Conservation (phyloP, 768 basidiomycete genomes). For the Gloeopeniophorella convolvens region DNA sequence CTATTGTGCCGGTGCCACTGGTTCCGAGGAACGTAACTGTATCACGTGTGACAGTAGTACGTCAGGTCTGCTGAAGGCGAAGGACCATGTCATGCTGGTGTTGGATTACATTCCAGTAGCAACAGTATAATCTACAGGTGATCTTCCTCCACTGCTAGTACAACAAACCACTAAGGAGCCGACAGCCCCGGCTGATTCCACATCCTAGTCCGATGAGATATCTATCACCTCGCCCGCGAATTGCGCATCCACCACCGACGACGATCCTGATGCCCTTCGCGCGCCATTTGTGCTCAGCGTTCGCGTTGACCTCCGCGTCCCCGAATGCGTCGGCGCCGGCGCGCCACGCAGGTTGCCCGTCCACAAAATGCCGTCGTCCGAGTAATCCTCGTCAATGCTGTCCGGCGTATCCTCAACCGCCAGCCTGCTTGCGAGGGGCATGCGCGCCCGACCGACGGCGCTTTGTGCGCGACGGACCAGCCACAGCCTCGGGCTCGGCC, state of each 20-base stretch:
- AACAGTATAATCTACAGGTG: too few relatives aligned
- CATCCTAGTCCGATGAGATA: conserved; percentile 11
- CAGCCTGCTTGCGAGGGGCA: neutral
- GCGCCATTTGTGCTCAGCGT: neutral
- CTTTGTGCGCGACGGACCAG: neutral
- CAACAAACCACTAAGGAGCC: too few relatives aligned
- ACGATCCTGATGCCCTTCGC: neutral
- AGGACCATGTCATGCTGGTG: too few relatives aligned
- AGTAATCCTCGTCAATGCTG: neutral
- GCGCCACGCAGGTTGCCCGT: conserved; percentile 5
- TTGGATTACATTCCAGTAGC: too few relatives aligned
- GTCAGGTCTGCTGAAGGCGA: too few relatives aligned
- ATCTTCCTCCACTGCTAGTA: too few relatives aligned
- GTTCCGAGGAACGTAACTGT: too few relatives aligned
- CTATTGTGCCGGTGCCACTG: too few relatives aligned
- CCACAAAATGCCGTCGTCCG: conserved; percentile 3
- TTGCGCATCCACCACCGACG: neutral
- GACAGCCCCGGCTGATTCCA: too few relatives aligned
- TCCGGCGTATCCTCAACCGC: neutral
- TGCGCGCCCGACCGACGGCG: conserved; percentile 3
- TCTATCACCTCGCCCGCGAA: conserved; percentile 12
- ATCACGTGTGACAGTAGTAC: too few relatives aligned
- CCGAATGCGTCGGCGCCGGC: neutral
- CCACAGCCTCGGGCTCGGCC: neutral
- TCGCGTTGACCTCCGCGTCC: neutral